These are phyloP conservation scores for Ceriops tagal DNA, from an alignment of 345 rosid species.

Conservation along the genomic window DNA sequence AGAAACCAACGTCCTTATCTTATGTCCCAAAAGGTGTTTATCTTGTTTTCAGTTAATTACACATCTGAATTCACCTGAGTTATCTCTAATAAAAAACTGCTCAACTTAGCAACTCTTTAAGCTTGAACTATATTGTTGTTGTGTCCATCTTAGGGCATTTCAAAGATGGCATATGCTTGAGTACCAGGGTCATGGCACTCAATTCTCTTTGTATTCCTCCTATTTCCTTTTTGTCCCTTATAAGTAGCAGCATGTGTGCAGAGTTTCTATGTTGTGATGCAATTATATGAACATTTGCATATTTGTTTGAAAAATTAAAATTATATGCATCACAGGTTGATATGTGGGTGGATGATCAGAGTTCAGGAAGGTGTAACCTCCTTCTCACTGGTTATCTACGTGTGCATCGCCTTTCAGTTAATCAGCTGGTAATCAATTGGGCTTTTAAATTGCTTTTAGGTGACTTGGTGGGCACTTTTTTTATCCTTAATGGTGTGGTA, in stretches of 20 bases:
- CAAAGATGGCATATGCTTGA: no score
- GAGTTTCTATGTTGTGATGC: not conserved
- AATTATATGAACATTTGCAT: not conserved
- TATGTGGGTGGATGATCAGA: constrained; percentile 41
- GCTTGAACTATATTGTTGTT: not conserved
- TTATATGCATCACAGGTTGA: constrained; percentile 43
- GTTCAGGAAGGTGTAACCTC: constrained; percentile 58
- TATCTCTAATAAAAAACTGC: not conserved
- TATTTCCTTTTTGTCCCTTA: no score
- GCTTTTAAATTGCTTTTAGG: constrained; percentile 5
- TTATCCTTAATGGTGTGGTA: not conserved
- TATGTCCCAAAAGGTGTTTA: constrained; percentile 67
- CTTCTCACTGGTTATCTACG: constrained; percentile 72
- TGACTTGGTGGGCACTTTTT: not conserved
- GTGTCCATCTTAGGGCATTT: not conserved
- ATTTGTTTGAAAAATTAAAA: not conserved
- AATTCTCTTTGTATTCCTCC: no score
- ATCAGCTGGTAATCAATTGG: constrained; percentile 71
- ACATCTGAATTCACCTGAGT: not conserved
- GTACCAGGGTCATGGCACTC: no score
- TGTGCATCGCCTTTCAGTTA: constrained; percentile 67
- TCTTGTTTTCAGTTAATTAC: not conserved
- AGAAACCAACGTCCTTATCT: constrained; percentile 75
- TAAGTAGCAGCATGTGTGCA: no score
- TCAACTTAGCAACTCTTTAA: not conserved